These are phyloP conservation scores for Botrytis squamosa DNA, from an alignment of 2,329 filamentous ascomycete genomes.

Conservation along the genomic window DNA sequence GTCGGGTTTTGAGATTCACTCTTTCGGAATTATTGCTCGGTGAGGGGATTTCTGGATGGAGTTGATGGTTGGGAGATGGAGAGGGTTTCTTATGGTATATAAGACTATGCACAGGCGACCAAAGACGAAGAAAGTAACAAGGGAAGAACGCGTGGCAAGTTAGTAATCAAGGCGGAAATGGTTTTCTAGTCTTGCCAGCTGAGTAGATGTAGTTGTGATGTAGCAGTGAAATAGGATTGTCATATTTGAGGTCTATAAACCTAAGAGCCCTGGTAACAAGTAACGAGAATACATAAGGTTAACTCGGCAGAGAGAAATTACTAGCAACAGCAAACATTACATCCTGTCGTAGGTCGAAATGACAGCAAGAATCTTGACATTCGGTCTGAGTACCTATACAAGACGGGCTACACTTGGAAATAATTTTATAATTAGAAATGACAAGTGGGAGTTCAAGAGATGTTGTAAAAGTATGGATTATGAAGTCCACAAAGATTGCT, in stretches of 20 bases:
- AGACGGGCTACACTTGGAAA: neutral
- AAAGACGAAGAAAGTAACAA: no score
- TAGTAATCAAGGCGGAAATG: no score
- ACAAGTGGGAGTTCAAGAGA: neutral
- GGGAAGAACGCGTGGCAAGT: no score
- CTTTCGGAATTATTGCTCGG: neutral
- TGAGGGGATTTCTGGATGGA: neutral
- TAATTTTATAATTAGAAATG: neutral
- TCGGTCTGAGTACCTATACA: neutral
- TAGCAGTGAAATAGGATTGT: neutral
- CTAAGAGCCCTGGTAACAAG: no score
- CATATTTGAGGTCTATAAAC: neutral
- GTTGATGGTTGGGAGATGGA: no score
- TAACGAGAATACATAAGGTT: no score
- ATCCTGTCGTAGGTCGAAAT: neutral
- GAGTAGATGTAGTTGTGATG: neutral
- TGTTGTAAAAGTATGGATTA: neutral
- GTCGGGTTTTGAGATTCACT: neutral
- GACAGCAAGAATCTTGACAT: neutral
- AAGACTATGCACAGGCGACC: neutral
- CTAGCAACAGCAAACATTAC: neutral
- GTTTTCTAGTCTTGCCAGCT: neutral
- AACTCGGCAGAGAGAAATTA: neutral
- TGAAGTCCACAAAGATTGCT: fast-evolving
- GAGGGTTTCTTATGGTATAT: neutral